These are phyloP conservation scores for Chaetoceros muelleri DNA, from an alignment of 108 stramenopile genomes.

Conservation along the genomic window DNA sequence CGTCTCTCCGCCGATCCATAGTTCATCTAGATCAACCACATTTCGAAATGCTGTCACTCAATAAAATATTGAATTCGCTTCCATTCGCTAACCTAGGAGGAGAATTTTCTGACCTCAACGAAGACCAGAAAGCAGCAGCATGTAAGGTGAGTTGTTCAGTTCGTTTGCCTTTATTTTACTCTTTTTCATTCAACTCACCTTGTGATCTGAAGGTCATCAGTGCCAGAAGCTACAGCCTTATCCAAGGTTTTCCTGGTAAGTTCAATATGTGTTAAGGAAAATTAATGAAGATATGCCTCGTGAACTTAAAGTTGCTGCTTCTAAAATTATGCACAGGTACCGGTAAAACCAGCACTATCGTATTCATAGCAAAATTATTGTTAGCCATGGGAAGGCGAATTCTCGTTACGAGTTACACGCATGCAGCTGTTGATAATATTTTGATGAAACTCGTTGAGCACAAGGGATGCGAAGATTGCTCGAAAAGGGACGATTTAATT, in stretches of 20 bases:
- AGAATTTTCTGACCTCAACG: constrained; percentile 58
- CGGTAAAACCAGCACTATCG: constrained; percentile 80
- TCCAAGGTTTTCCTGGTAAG: constrained; percentile 62
- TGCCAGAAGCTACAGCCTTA: constrained; percentile 63
- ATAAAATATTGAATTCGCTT: constrained; percentile 1
- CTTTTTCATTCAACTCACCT: background rate
- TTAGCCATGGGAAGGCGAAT: constrained; percentile 83
- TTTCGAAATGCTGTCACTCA: constrained; percentile 17
- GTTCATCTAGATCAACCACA: constrained; percentile 15
- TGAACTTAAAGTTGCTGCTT: too few species aligned
- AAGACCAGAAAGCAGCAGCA: constrained; percentile 67
- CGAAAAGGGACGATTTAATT: constrained; percentile 20
- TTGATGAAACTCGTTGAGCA: constrained; percentile 79
- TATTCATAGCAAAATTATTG: constrained; percentile 77
- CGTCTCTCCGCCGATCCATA: constrained; percentile 25
- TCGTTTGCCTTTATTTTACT: background rate
- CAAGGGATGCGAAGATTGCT: constrained; percentile 30
- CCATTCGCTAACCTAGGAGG: constrained; percentile 20
- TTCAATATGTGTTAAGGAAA: background rate
- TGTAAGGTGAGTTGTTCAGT: constrained; percentile 43
- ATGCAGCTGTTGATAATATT: constrained; percentile 93
- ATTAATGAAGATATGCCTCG: too few species aligned
- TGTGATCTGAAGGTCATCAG: constrained; percentile 26
- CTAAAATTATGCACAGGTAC: too few species aligned
- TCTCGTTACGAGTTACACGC: constrained; percentile 91